phyloP scores from a whole-genome alignment of 768 basidiomycete genomes.

The Leccinellum luteum region DNA sequence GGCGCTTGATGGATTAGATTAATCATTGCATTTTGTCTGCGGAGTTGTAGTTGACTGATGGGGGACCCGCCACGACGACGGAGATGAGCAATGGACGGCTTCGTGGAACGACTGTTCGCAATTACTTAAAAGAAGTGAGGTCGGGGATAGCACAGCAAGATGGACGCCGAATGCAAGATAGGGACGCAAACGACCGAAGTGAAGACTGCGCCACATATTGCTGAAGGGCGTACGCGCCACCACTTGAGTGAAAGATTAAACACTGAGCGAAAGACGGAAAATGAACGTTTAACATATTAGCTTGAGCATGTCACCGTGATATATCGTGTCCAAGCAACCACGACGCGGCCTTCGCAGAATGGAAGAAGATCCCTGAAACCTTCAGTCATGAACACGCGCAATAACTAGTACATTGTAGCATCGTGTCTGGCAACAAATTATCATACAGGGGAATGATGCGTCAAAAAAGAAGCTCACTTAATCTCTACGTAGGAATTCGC shows the following conservation, averaged over 20 bases:
- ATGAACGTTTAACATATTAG: background rate
- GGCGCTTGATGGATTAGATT: background rate
- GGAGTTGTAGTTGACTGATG: background rate
- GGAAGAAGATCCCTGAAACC: constrained; percentile 14
- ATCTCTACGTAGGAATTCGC: constrained; percentile 50
- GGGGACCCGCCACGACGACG: constrained; percentile 7
- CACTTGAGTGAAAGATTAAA: constrained; percentile 2
- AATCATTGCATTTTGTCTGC: background rate
- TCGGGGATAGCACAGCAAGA: constrained; percentile 5
- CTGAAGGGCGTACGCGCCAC: constrained; percentile 4
- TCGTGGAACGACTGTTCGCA: constrained; percentile 4
- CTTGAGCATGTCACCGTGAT: background rate
- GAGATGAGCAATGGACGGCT: constrained; percentile 22
- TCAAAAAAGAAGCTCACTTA: constrained; percentile 43
- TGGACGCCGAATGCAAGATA: constrained; percentile 1
- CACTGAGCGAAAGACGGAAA: constrained; percentile 12
- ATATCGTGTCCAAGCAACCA: constrained; percentile 4
- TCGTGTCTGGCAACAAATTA: constrained; percentile 9
- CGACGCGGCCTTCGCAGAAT: background rate
- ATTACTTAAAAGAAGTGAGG: constrained; percentile 17
- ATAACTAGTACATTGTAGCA: constrained; percentile 23
- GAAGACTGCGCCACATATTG: constrained; percentile 18
- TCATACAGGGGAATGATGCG: constrained; percentile 2
- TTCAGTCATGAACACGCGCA: constrained; percentile 13
- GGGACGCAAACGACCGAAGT: background rate